Evolutionary conservation across 345 rosid genomes (phyloP).

Genomic region (Euphorbia peplus): DNA sequence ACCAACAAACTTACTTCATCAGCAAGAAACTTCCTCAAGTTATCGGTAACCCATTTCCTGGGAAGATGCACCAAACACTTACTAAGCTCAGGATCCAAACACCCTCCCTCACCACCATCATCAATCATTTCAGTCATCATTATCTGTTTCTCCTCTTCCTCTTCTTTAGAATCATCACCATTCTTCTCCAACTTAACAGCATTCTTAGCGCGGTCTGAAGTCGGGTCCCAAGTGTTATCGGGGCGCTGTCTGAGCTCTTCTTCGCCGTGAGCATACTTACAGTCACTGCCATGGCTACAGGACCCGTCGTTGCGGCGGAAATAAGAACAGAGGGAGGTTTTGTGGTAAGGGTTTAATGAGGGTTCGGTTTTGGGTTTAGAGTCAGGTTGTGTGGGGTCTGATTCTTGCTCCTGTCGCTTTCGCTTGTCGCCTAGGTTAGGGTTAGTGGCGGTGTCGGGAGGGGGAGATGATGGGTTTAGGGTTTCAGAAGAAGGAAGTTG

Average conservation of each 20-base stretch:
- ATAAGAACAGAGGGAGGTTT: constrained; percentile 86
- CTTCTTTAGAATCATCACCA: constrained; percentile 21
- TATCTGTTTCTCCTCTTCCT: constrained; percentile 33
- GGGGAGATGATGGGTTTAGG: constrained; percentile 23
- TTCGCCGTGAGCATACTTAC: constrained; percentile 90
- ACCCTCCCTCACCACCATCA: constrained; percentile 35
- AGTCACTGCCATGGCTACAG: constrained; percentile 68
- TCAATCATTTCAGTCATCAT: constrained; percentile 57
- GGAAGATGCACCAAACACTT: constrained; percentile 85
- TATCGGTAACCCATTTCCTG: constrained; percentile 58
- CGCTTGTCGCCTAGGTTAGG: constrained; percentile 50
- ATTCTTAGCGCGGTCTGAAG: constrained; percentile 80
- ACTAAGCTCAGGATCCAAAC: constrained; percentile 47
- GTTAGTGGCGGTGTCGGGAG: background rate
- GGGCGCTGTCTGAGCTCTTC: constrained; percentile 76
- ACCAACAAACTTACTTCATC: constrained; percentile 59
- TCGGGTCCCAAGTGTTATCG: constrained; percentile 92
- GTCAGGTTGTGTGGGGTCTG: background rate
- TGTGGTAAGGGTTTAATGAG: constrained; percentile 42
- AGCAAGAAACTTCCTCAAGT: constrained; percentile 52
- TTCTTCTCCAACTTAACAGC: constrained; percentile 33
- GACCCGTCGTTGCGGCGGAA: constrained; percentile 54
- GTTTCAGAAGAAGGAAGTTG: constrained; percentile 32
- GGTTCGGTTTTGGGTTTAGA: constrained; percentile 21
- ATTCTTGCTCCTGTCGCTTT: constrained; percentile 46